Evolutionary conservation across 495 filamentous ascomycete species (phyloP).

Genomic region (Sphaerosporella brunnea): DNA sequence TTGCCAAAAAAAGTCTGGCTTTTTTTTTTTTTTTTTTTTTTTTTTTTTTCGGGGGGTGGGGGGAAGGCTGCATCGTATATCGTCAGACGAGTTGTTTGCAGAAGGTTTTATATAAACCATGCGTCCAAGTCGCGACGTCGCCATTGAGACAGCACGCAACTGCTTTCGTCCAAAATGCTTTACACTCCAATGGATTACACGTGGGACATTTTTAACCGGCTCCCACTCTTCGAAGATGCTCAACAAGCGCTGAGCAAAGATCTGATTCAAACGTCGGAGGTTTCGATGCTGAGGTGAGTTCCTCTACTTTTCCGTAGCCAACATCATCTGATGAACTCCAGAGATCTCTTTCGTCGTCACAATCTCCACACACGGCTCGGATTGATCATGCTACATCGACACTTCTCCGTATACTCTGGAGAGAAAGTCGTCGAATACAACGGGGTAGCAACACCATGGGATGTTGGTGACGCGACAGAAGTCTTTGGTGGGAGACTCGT

Average conservation of each 20-base stretch:
- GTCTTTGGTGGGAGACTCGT: slow-evolving; percentile 19
- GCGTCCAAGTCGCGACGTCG: no score
- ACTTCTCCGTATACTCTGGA: slow-evolving; percentile 18
- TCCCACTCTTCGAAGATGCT: slow-evolving; percentile 2
- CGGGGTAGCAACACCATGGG: slow-evolving; percentile 20
- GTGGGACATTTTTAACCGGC: not conserved
- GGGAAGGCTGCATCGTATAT: no score
- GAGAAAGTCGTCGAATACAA: slow-evolving; percentile 24
- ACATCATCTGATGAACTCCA: slow-evolving; percentile 1
- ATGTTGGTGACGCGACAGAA: slow-evolving; percentile 1
- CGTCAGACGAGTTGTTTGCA: no score
- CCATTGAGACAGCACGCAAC: no score
- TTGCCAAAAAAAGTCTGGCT: no score
- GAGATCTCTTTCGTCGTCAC: slow-evolving; percentile 16
- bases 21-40: no score
- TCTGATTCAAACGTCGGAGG: slow-evolving; percentile 42
- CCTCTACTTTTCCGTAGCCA: not conserved
- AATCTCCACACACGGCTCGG: slow-evolving; percentile 16
- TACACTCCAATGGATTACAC: not conserved
- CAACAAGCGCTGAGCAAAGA: slow-evolving; percentile 41
- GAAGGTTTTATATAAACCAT: no score
- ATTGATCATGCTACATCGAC: slow-evolving; percentile 20
- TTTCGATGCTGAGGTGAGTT: not conserved
- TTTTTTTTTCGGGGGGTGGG: no score
- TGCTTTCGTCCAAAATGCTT: no score